phyloP scores from a whole-genome alignment of 1,284 basidiomycete species.

The Sporisorium iseilematis-ciliati region DNA sequence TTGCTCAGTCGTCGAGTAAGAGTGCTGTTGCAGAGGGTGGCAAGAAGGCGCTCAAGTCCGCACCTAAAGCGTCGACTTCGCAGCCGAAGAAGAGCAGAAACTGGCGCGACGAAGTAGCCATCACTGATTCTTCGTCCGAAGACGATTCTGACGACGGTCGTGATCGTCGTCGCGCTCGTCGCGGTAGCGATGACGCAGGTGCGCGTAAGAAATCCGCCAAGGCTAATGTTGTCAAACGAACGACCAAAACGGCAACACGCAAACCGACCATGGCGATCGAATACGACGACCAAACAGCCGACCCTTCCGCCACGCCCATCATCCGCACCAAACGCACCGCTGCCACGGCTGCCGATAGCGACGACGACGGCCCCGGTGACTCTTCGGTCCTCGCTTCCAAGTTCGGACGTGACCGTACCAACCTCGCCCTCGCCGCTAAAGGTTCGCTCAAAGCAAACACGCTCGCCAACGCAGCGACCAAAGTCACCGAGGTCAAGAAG shows the following conservation, averaged over 20 bases:
- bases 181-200: too few relatives aligned
- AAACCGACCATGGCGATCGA: conserved; percentile 29
- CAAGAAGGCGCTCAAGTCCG: conserved; percentile 20
- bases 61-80: conserved; percentile 3
- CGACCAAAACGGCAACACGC: not conserved
- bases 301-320: conserved; percentile 49
- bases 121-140: conserved; percentile 47
- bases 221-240: conserved; percentile 1
- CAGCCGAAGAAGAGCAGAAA: conserved; percentile 30
- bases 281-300: conserved; percentile 43
- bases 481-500: conserved; percentile 26
- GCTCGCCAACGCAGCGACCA: conserved; percentile 6
- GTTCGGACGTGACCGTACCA: conserved; percentile 45
- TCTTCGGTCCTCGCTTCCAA: conserved; percentile 26
- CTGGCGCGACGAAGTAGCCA: conserved; percentile 45
- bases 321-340: conserved; percentile 34
- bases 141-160: conserved; percentile 26
- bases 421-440: conserved; percentile 14
- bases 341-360: not conserved
- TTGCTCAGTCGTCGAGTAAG: conserved; percentile 34
- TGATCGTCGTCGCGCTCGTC: too few relatives aligned
- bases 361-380: conserved; percentile 25
- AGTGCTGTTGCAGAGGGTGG: not conserved
- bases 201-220: conserved; percentile 19
- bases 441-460: not conserved